Evolutionary conservation across 2,329 filamentous ascomycete species (phyloP).

Genomic region (Hypoxylon sp.): DNA sequence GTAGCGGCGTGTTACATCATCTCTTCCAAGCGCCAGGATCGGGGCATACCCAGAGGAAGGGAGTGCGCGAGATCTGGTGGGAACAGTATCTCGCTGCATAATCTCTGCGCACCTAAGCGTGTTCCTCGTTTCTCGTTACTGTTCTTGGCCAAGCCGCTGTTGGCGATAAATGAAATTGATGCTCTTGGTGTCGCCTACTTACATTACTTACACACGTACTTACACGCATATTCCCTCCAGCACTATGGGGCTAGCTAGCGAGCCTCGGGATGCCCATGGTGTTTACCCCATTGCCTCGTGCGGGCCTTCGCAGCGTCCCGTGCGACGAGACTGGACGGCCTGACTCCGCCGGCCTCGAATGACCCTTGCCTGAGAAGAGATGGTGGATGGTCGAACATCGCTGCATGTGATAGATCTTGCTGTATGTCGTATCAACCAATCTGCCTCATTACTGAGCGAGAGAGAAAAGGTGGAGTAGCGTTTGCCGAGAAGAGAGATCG

Average conservation of each 20-base stretch:
- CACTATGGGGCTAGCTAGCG: constrained; percentile 17
- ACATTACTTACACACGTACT: constrained; percentile 27
- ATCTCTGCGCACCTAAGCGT: constrained; percentile 53
- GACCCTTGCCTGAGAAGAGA: constrained; percentile 15
- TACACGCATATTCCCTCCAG: constrained; percentile 41
- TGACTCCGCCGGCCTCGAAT: constrained; percentile 21
- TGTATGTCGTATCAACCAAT: constrained; percentile 32
- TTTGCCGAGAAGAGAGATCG: constrained; percentile 39
- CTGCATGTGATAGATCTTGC: constrained; percentile 38
- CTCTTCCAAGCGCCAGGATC: constrained; percentile 52
- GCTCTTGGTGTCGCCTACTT: constrained; percentile 39
- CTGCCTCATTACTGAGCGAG: constrained; percentile 21
- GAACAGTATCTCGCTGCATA: constrained; percentile 53
- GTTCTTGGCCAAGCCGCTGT: constrained; percentile 49
- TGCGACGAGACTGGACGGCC: constrained; percentile 29
- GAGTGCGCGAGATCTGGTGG: constrained; percentile 54
- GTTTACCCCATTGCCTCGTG: constrained; percentile 19
- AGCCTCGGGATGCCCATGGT: constrained; percentile 21
- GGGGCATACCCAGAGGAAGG: constrained; percentile 44
- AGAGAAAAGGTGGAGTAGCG: constrained; percentile 37
- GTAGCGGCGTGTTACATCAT: constrained; percentile 48
- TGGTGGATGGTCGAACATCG: constrained; percentile 19
- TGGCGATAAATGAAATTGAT: constrained; percentile 44
- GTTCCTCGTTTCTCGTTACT: constrained; percentile 55
- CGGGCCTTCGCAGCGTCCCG: constrained; percentile 34